Percentiles rank a stretch among this genome's conserved stretches.
Evolutionary conservation across 2,329 filamentous ascomycete genomes (phyloP).

Genomic region (Apiospora aurea): DNA sequence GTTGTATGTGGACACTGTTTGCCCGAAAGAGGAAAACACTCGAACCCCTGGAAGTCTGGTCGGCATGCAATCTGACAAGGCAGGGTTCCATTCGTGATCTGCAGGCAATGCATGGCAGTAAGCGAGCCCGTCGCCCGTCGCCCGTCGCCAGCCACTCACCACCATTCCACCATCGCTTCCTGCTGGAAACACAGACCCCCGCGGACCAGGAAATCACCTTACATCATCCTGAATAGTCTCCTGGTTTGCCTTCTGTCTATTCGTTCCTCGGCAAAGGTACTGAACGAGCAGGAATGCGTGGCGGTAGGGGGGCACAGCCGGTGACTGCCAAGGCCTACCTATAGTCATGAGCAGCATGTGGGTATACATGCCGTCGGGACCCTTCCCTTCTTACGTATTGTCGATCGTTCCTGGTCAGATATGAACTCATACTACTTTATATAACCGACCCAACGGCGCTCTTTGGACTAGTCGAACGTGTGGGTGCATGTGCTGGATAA

Average conservation of each 20-base stretch:
- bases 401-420: neutral
- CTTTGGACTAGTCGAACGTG: neutral
- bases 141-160: neutral
- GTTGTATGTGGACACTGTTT: neutral
- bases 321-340: neutral
- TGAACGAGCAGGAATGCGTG: neutral
- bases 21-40: slow-evolving; percentile 1
- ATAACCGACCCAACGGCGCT: neutral
- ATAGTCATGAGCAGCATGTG: neutral
- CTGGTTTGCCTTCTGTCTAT: neutral
- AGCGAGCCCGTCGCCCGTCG: neutral
- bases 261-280: neutral
- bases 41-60: neutral
- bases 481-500: neutral
- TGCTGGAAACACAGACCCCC: neutral
- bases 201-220: slow-evolving; percentile 4
- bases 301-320: slow-evolving; percentile 7
- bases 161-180: neutral
- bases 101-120: slow-evolving; percentile 9
- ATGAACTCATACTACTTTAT: neutral
- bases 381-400: neutral
- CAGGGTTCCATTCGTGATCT: slow-evolving; percentile 1
- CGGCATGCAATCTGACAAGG: neutral
- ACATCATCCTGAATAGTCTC: slow-evolving; percentile 12
- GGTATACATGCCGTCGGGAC: neutral